Evolutionary conservation across 2,329 filamentous ascomycete genomes (phyloP).

Genomic region (Penicillium sp.): DNA sequence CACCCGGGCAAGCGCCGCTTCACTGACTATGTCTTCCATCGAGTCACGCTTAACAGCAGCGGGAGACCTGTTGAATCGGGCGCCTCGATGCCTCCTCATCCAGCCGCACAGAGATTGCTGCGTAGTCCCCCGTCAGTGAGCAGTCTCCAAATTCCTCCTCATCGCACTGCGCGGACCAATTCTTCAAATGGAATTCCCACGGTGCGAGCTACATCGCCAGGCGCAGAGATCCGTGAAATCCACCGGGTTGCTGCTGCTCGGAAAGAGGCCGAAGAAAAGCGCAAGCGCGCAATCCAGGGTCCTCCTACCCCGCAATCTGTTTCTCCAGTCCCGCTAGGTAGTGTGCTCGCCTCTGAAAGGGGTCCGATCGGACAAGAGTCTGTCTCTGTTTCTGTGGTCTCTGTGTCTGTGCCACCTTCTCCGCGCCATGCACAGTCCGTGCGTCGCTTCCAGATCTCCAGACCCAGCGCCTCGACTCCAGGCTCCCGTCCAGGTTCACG

Average conservation of each 20-base stretch:
- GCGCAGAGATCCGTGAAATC: conserved; percentile 41
- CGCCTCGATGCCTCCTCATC: conserved; percentile 14
- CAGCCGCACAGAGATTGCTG: conserved; percentile 26
- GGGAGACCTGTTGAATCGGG: conserved; percentile 18
- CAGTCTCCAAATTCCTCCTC: conserved; percentile 25
- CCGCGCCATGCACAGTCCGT: conserved; percentile 23
- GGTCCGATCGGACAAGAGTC: background rate
- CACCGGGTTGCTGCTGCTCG: conserved; percentile 28
- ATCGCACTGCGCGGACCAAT: conserved; percentile 11
- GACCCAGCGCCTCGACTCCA: conserved; percentile 30
- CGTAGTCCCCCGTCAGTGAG: conserved; percentile 38
- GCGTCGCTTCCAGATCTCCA: conserved; percentile 43
- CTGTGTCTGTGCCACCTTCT: conserved; percentile 14
- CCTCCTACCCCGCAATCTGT: conserved; percentile 4
- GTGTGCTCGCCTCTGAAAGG: background rate
- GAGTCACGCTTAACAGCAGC: conserved; percentile 33
- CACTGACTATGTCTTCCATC: conserved; percentile 49
- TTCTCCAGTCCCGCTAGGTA: background rate
- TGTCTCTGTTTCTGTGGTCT: background rate
- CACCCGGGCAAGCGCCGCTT: conserved; percentile 50
- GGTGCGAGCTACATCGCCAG: conserved; percentile 44
- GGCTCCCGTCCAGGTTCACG: conserved; percentile 21
- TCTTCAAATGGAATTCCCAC: conserved; percentile 34
- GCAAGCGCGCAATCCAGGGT: conserved; percentile 27
- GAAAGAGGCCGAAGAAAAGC: conserved; percentile 32